Base-by-base conservation (phyloP, 345 rosid genomes). In the Alliaria petiolata region DNA sequence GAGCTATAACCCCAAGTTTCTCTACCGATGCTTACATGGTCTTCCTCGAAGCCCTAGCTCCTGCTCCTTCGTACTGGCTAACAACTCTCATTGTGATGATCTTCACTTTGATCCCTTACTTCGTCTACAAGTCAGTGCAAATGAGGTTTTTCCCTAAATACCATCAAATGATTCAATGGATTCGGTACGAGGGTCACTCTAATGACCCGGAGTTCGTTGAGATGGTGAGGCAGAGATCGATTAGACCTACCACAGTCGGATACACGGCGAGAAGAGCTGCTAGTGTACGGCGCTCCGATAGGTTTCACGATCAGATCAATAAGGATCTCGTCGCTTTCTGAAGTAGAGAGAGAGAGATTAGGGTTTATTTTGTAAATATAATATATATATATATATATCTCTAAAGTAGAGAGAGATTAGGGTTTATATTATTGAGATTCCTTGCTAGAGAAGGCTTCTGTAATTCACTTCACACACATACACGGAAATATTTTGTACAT, bases 151-250 rank as follows among this genome's bases (percentile, higher is more conserved):
- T 85, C 83, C 99, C 99, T 0, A 45, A 83, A 39, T 85, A 88
- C 74, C 95, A 95, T 80, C 99, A 95, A 78, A 95, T 89, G 99
- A 88, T 95, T 68, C 92, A 85, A 38, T 91, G 97, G 99, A 78
- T 88, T 12, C 74, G 89, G 68, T 76, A 65, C 83, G 97, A 87
- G 43, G 97, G 93, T 46, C 85, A 60, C 8, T 78, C 91, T 4
- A 81, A 85, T 67, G 91, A 95, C 53, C 84, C 90, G 0, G 89
- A 83, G 75, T 91, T 79, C 71, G 84, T 86, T 39, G 86, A 85
- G 1, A 82, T 91, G 87, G 93, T 95, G 71, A 82, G 97, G 36
- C 97, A 95, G 67, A 82, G 89, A 54, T 89, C 95, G 8, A 28
- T 86, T 17, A 77, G 90, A 52, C 90, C 90, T n/a, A 79, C 87